Conservation (phyloP, 2,329 filamentous ascomycete genomes). For the Phaeosphaeriaceae sp. region DNA sequence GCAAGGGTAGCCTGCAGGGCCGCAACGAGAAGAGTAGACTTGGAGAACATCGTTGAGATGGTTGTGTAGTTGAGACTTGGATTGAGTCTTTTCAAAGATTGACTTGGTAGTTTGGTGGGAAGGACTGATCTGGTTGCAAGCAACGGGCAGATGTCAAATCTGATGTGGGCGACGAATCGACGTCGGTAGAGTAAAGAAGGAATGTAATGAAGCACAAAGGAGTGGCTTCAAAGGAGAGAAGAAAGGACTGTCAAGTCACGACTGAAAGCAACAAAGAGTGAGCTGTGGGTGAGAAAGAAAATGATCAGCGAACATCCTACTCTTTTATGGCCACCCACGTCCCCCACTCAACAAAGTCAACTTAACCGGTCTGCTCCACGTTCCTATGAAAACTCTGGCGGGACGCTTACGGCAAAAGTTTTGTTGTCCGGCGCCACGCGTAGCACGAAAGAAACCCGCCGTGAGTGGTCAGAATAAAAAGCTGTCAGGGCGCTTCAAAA, state of each 20-base stretch:
- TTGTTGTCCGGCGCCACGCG: slow-evolving; percentile 10
- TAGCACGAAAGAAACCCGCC: slow-evolving; percentile 6
- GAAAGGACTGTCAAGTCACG: slow-evolving; percentile 1
- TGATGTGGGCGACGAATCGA: slow-evolving; percentile 1
- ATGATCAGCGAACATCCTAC: neutral
- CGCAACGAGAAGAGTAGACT: slow-evolving; percentile 18
- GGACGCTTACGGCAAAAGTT: slow-evolving; percentile 1
- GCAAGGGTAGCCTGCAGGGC: slow-evolving; percentile 26
- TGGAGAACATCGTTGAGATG: slow-evolving; percentile 24
- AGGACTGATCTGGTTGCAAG: neutral
- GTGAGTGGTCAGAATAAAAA: slow-evolving; percentile 7
- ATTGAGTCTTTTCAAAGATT: neutral
- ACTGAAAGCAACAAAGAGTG: neutral
- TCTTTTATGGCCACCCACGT: neutral
- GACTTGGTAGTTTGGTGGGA: neutral
- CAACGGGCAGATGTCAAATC: slow-evolving; percentile 1
- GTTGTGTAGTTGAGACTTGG: neutral
- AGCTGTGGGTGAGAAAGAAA: neutral
- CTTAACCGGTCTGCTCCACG: slow-evolving; percentile 2
- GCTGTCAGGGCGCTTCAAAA: slow-evolving; percentile 1
- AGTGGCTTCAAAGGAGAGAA: slow-evolving; percentile 5
- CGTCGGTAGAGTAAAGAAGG: slow-evolving; percentile 1
- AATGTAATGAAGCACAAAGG: slow-evolving; percentile 8
- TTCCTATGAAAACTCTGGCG: neutral
- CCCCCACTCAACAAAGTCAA: slow-evolving; percentile 2